phyloP scores from a whole-genome alignment of 2,329 filamentous ascomycete genomes.

The Berkeleyomyces basicola region DNA sequence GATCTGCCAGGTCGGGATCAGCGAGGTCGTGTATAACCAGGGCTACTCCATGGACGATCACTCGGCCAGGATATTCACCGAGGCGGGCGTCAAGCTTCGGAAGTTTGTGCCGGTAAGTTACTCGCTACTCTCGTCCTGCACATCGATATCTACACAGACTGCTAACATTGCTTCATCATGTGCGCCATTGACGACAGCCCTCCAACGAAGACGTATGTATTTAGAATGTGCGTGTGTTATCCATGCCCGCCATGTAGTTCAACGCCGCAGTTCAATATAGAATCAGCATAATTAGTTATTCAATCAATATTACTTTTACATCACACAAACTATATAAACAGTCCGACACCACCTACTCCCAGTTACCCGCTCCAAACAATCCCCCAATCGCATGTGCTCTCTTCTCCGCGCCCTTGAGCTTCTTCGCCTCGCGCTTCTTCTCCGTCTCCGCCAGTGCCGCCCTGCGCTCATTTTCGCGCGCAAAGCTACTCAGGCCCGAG shows the following conservation, averaged over 20 bases:
- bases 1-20: slow-evolving; percentile 90
- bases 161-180: neutral
- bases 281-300: neutral
- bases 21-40: slow-evolving; percentile 86
- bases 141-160: neutral
- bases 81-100: slow-evolving; percentile 68
- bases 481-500: slow-evolving; percentile 44
- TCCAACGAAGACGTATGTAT: slow-evolving; percentile 48
- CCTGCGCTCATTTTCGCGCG: slow-evolving; percentile 39
- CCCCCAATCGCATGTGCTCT: slow-evolving; percentile 40
- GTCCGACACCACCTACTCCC: slow-evolving; percentile 24
- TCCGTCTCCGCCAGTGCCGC: slow-evolving; percentile 40
- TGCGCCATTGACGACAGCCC: slow-evolving; percentile 27
- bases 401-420: slow-evolving; percentile 39
- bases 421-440: slow-evolving; percentile 39
- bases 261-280: neutral
- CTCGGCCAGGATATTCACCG: slow-evolving; percentile 63
- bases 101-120: slow-evolving; percentile 69
- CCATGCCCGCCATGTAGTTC: slow-evolving; percentile 17
- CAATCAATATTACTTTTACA: neutral
- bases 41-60: slow-evolving; percentile 87
- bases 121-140: slow-evolving; percentile 3
- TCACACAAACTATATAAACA: slow-evolving; percentile 1
- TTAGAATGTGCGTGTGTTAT: slow-evolving; percentile 20
- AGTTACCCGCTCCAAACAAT: slow-evolving; percentile 39